Evolutionary conservation across 2,329 filamentous ascomycete genomes (phyloP), one percentile per base, ranked within the genome.

Genomic region (Fusarium tanahbumbuense): DNA sequence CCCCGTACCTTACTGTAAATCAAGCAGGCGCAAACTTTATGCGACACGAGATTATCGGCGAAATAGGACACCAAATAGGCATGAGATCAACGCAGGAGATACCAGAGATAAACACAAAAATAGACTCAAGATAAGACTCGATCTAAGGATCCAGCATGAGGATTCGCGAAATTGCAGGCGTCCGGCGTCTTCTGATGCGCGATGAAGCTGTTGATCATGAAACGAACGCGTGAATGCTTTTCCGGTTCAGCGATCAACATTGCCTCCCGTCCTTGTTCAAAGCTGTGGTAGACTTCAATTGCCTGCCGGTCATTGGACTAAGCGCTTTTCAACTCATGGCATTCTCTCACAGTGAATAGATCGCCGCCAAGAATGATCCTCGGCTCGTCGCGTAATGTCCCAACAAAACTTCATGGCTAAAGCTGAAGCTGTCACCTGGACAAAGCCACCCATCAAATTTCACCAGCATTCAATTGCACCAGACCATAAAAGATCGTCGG

Each of bases 401-500:
- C 60, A 56, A 63, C 60, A 63, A 63, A 57, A 53, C 27, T 25
- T 44, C 18, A n/a, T 49, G 22, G 27, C 30, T 30, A 22, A 28
- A 60, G 3, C 32, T 4, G n/a, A 37, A 27, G 47, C 5, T 45
- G 60, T 64, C 60, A 64, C 58, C 34, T 64, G 60, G 37, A 42
- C 56, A 58, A 58, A 58, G 56, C 47, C 56, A 58, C 56, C 15
- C 27, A 53, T 27, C 9, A 42, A n/a, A 25, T 7, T 12, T 37
- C 34, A n/a, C 1, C 34, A 27, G 49, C 23, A 53, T 28, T 50
- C 13, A 28, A 28, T 18, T 53, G 44, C 59, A 37, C 47, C 57
- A 30, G 30, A 42, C 44, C 45, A 42, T 27, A 6, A n/a, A 37
- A 20, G 13, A 30, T 18, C 18, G 20, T 16, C 28, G 20, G 20